Conservation (phyloP, 78 protist genomes). For the Speleostelium caveatum region DNA sequence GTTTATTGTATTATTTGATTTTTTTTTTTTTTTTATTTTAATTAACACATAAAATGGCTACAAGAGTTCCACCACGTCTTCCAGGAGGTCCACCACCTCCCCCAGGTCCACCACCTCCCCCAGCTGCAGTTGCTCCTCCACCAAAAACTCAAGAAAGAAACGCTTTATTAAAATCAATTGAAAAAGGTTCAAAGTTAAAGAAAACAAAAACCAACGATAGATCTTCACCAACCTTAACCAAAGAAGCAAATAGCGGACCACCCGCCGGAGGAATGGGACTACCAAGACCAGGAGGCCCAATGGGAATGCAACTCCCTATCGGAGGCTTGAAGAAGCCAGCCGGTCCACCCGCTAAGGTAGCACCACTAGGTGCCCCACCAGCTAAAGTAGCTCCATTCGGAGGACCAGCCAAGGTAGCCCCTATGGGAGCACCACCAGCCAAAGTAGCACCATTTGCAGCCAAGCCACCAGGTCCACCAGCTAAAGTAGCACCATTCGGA, state of each 20-base stretch:
- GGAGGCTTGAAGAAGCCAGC: constrained; percentile 5
- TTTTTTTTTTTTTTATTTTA: too few relatives aligned
- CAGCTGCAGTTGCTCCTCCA: constrained; percentile 57
- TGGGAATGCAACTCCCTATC: constrained; percentile 11
- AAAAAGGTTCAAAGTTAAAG: constrained; percentile 66
- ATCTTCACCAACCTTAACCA: constrained; percentile 40
- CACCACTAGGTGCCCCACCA: not conserved
- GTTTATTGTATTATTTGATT: too few relatives aligned
- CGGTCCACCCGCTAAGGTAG: not conserved
- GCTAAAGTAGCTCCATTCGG: not conserved
- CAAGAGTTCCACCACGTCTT: not conserved
- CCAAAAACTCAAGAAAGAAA: constrained; percentile 55
- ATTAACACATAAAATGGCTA: not conserved
- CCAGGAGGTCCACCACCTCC: constrained; percentile 58
- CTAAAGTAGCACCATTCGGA: not conserved
- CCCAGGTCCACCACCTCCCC: constrained; percentile 62
- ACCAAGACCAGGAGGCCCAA: constrained; percentile 47
- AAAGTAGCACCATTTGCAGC: constrained; percentile 4
- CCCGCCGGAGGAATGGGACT: constrained; percentile 38
- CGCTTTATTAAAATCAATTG: constrained; percentile 64
- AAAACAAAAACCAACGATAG: constrained; percentile 63
- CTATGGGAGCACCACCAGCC: not conserved
- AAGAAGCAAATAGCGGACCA: constrained; percentile 28
- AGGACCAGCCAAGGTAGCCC: not conserved
- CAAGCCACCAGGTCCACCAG: not conserved